Percentiles rank a stretch among this genome's conserved stretches.
Conservation (phyloP, 768 basidiomycete genomes). For the Kondoa malvinella region DNA sequence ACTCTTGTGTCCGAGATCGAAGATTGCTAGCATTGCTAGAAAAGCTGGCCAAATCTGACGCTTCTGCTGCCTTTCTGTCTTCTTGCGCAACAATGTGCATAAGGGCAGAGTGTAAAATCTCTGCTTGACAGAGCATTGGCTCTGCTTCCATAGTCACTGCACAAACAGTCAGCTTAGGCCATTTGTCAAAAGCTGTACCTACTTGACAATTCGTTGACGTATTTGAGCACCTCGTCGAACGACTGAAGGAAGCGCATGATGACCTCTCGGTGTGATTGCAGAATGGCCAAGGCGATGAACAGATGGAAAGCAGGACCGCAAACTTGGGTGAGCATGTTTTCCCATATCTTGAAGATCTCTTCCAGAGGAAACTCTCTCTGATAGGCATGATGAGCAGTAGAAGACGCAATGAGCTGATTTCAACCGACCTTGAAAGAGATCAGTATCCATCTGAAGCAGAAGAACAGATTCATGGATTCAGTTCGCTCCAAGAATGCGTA, state of each 20-base stretch:
- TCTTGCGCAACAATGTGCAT: slow-evolving; percentile 51
- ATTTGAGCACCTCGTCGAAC: slow-evolving; percentile 49
- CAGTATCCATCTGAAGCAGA: slow-evolving; percentile 73
- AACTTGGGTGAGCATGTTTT: slow-evolving; percentile 57
- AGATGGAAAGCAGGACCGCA: slow-evolving; percentile 37
- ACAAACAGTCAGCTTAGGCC: neutral
- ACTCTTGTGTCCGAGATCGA: neutral
- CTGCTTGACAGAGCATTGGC: slow-evolving; percentile 83
- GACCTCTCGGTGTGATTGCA: slow-evolving; percentile 89
- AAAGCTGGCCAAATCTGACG: neutral
- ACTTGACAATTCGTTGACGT: slow-evolving; percentile 61
- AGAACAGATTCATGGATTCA: slow-evolving; percentile 83
- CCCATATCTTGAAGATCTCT: slow-evolving; percentile 80
- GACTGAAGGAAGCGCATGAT: slow-evolving; percentile 81
- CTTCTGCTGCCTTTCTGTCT: slow-evolving; percentile 14
- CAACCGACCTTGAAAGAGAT: slow-evolving; percentile 6
- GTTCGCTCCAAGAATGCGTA: slow-evolving; percentile 51
- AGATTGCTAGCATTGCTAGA: neutral
- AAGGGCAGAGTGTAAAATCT: slow-evolving; percentile 88
- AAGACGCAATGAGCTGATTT: slow-evolving; percentile 2
- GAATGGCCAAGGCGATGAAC: slow-evolving; percentile 79
- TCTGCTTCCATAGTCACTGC: slow-evolving; percentile 96
- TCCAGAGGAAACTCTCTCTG: slow-evolving; percentile 86
- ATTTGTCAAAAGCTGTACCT: neutral
- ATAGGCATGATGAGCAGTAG: slow-evolving; percentile 35